Percentiles rank a stretch among this genome's conserved stretches.
Evolutionary conservation across 1,284 basidiomycete species (phyloP).

Genomic region (Cryptococcus jaspeensis): DNA sequence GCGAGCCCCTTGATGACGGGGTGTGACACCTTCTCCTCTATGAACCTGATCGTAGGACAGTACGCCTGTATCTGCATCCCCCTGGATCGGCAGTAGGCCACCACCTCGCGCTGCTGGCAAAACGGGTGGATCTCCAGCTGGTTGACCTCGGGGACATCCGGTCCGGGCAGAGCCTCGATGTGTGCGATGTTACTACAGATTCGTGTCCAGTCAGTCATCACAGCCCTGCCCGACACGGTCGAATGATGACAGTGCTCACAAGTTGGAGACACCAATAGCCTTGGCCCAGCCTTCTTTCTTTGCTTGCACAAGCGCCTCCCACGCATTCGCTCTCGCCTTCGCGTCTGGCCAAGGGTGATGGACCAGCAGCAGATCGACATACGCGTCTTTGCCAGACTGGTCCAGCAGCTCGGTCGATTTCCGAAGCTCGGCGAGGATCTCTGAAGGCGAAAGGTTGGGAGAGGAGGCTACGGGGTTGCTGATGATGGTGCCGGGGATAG

Average conservation of each 20-base stretch:
- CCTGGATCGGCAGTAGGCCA: slow-evolving; percentile 67
- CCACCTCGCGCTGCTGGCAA: slow-evolving; percentile 75
- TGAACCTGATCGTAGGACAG: slow-evolving; percentile 66
- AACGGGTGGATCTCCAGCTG: slow-evolving; percentile 85
- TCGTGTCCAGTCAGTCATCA: no score
- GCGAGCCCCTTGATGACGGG: slow-evolving; percentile 59
- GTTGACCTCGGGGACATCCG: slow-evolving; percentile 73
- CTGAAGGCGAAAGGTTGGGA: no score
- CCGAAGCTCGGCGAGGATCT: no score
- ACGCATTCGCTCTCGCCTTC: slow-evolving; percentile 25
- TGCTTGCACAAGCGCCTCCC: slow-evolving; percentile 27
- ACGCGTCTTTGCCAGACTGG: slow-evolving; percentile 36
- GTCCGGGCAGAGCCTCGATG: slow-evolving; percentile 68
- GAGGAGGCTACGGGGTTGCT: no score
- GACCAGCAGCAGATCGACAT: slow-evolving; percentile 73
- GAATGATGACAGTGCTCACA: no score
- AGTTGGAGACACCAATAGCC: slow-evolving; percentile 74
- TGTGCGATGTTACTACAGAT: slow-evolving; percentile 69
- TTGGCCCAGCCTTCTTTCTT: slow-evolving; percentile 64
- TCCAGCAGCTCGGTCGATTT: no score
- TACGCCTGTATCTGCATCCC: slow-evolving; percentile 74
- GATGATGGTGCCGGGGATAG: no score
- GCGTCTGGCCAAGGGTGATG: slow-evolving; percentile 52
- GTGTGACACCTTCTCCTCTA: slow-evolving; percentile 56
- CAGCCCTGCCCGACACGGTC: no score